Conservation (phyloP, 73 alveolate species). For the Loxodes magnus region DNA sequence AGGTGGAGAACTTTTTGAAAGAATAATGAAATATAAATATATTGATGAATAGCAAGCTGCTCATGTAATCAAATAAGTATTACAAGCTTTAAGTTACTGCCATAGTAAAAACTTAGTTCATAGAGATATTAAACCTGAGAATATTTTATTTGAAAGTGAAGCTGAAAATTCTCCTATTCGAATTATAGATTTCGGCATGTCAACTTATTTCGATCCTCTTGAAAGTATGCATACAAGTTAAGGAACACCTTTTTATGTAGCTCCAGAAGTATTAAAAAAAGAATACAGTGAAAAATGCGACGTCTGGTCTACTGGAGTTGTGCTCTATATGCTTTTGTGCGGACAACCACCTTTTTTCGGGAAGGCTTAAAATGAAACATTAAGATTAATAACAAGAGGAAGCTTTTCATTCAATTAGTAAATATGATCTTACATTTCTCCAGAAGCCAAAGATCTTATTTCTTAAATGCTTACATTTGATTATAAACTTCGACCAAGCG, state of each 20-base stretch:
- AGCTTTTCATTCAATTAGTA: not conserved
- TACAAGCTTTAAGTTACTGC: conserved; percentile 82
- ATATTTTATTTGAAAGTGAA: conserved; percentile 21
- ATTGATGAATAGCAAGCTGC: conserved; percentile 81
- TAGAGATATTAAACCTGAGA: conserved; percentile 51
- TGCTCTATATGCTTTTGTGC: conserved; percentile 55
- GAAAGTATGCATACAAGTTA: conserved; percentile 3
- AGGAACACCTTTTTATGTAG: conserved; percentile 19
- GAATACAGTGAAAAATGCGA: conserved; percentile 43
- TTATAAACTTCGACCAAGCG: conserved; percentile 32
- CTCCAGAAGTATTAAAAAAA: conserved; percentile 26
- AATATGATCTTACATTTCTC: conserved; percentile 41
- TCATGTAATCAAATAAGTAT: conserved; percentile 67
- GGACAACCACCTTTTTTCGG: conserved; percentile 83
- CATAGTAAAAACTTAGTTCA: conserved; percentile 79
- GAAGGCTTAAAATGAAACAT: conserved; percentile 31
- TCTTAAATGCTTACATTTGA: conserved; percentile 26
- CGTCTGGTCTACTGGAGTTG: conserved; percentile 74
- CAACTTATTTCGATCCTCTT: conserved; percentile 1
- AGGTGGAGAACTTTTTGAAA: conserved; percentile 92
- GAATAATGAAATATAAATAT: conserved; percentile 62
- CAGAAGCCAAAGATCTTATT: conserved; percentile 40
- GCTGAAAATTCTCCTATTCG: conserved; percentile 19
- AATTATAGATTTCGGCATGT: conserved; percentile 40
- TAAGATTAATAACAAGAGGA: conserved; percentile 5